These are phyloP conservation scores for Pseudocercospora musae DNA, from an alignment of 2,329 filamentous ascomycete genomes.

Conservation along the genomic window DNA sequence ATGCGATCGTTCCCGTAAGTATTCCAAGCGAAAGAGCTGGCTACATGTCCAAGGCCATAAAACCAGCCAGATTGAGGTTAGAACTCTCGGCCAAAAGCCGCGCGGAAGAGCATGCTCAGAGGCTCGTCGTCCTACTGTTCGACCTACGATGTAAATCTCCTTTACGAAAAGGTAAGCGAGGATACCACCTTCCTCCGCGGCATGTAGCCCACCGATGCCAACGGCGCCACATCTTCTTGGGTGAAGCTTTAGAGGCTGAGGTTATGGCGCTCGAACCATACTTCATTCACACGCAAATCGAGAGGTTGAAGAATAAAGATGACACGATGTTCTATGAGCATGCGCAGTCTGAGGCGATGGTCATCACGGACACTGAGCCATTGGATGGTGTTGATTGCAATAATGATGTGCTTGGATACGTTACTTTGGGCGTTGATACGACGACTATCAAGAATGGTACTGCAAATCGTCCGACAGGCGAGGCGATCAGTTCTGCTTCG, in stretches of 20 bases:
- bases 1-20: neutral
- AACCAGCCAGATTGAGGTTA: neutral
- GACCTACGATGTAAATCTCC: too few species aligned
- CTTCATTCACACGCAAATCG: slow-evolving; percentile 10
- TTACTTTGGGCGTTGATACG: slow-evolving; percentile 13
- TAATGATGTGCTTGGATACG: slow-evolving; percentile 16
- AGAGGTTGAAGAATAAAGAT: slow-evolving; percentile 1
- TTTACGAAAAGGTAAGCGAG: too few species aligned
- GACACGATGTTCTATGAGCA: slow-evolving; percentile 5
- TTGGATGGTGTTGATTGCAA: slow-evolving; percentile 8
- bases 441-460: slow-evolving; percentile 15
- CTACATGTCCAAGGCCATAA: too few species aligned
- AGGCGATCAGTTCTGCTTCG: neutral
- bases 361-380: slow-evolving; percentile 9
- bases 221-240: slow-evolving; percentile 13
- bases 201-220: slow-evolving; percentile 15
- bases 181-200: slow-evolving; percentile 10
- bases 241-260: slow-evolving; percentile 5
- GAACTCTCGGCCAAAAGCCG: neutral
- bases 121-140: neutral
- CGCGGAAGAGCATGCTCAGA: neutral
- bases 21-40: too few species aligned
- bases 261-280: slow-evolving; percentile 16
- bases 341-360: slow-evolving; percentile 7
- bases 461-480: neutral